Evolutionary conservation across 352 stramenopile genomes (phyloP).

Genomic region (Globisporangium megalacanthum): DNA sequence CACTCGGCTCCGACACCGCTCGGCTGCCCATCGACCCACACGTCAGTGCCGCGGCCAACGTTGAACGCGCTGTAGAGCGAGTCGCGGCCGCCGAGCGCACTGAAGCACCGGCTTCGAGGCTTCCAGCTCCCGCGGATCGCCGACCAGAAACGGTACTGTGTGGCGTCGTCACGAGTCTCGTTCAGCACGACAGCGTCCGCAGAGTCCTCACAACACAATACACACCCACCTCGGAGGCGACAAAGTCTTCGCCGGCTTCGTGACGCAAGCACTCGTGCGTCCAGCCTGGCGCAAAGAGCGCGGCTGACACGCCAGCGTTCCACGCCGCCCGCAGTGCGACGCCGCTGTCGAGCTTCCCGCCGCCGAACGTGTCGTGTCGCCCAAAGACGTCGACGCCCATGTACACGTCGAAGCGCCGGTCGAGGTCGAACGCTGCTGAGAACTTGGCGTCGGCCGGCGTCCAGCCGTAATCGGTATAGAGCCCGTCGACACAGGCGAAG

Average conservation of each 20-base stretch:
- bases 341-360: conserved; percentile 27
- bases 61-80: conserved; percentile 37
- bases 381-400: conserved; percentile 57
- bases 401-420: conserved; percentile 48
- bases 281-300: conserved; percentile 33
- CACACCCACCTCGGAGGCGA: conserved; percentile 14
- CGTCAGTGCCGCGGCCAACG: conserved; percentile 19
- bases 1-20: conserved; percentile 5
- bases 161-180: neutral
- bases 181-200: neutral
- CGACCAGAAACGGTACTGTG: conserved; percentile 27
- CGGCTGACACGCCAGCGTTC: conserved; percentile 35
- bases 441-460: conserved; percentile 32
- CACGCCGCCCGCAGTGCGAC: conserved; percentile 25
- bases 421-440: conserved; percentile 31
- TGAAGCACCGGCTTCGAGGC: conserved; percentile 26
- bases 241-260: conserved; percentile 21
- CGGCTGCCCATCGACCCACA: conserved; percentile 19
- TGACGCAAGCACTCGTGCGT: conserved; percentile 33
- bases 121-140: conserved; percentile 27
- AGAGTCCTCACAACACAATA: neutral
- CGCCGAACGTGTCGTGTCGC: conserved; percentile 28
- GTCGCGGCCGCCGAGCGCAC: conserved; percentile 26
- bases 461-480: conserved; percentile 56
- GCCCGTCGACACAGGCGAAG: conserved; percentile 37